A percentile compares a stretch with the other conserved stretches of the same genome.
These are phyloP conservation scores for Citrullus colocynthis DNA, from an alignment of 306 rosid species.

Conservation along the genomic window DNA sequence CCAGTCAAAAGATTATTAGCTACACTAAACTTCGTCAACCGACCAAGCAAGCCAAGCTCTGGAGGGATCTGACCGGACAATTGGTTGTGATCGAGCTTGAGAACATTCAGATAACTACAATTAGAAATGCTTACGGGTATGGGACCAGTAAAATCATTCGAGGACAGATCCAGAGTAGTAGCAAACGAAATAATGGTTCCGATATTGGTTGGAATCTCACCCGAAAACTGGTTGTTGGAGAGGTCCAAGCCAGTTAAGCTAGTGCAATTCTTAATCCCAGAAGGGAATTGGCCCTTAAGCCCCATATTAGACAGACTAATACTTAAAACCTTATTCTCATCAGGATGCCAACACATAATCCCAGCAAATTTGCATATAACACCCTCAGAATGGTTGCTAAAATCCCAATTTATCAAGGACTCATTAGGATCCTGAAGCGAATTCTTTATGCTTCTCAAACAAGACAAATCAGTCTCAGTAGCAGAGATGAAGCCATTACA, in stretches of 20 bases:
- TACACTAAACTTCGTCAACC: constrained; percentile 39
- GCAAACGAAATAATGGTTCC: background rate
- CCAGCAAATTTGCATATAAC: constrained; percentile 57
- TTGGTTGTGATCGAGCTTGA: constrained; percentile 48
- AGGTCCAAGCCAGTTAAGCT: constrained; percentile 76
- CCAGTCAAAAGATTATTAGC: constrained; percentile 51
- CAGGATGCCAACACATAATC: constrained; percentile 85
- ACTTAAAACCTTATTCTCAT: constrained; percentile 60
- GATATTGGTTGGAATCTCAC: constrained; percentile 39
- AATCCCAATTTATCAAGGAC: constrained; percentile 45
- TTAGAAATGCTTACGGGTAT: constrained; percentile 34
- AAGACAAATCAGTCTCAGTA: constrained; percentile 38
- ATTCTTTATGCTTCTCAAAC: constrained; percentile 31
- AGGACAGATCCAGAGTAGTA: constrained; percentile 54
- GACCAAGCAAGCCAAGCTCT: constrained; percentile 13
- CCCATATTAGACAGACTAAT: constrained; percentile 53
- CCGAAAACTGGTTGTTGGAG: constrained; percentile 46
- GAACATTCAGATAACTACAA: constrained; percentile 39
- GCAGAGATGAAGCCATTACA: constrained; percentile 33
- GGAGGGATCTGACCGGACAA: constrained; percentile 50
- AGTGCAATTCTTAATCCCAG: constrained; percentile 32
- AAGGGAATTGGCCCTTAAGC: constrained; percentile 64
- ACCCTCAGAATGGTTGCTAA: constrained; percentile 51
- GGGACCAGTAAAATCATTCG: constrained; percentile 51
- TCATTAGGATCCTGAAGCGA: constrained; percentile 44